Conservation (phyloP, 805 yeast species). For the Metschnikowia hibisci region DNA sequence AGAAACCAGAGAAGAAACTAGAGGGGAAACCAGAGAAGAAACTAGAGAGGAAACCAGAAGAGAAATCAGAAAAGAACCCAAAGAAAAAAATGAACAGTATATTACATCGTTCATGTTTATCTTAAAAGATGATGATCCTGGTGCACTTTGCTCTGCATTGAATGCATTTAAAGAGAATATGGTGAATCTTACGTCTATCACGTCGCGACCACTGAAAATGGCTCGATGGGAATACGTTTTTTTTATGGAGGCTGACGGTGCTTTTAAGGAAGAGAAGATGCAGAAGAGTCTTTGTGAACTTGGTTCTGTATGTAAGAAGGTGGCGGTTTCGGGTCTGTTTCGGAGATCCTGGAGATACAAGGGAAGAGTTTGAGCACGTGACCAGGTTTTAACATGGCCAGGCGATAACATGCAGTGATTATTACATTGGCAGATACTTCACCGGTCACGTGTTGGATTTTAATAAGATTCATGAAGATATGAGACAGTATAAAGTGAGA, state of each 20-base stretch:
- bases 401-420: no score
- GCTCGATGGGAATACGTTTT: conserved; percentile 79
- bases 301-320: conserved; percentile 40
- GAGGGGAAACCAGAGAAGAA: not conserved
- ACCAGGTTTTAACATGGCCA: no score
- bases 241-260: conserved; percentile 65
- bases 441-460: no score
- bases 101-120: conserved; percentile 64
- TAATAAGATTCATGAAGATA: no score
- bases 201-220: conserved; percentile 69
- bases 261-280: conserved; percentile 25
- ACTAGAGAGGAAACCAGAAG: no score
- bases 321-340: conserved; percentile 60
- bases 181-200: conserved; percentile 66
- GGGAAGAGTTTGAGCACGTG: not conserved
- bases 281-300: conserved; percentile 41
- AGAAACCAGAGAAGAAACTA: not conserved
- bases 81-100: conserved; percentile 6
- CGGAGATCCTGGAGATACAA: conserved; percentile 41
- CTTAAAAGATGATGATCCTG: conserved; percentile 61
- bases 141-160: conserved; percentile 67
- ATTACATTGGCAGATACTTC: no score
- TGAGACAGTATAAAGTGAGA: no score
- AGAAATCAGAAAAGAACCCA: no score
- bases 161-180: conserved; percentile 50